Percentiles rank a stretch among this genome's conserved stretches.
Evolutionary conservation across 305 asterid genomes (phyloP).

Genomic region (Fraxinus platypoda): DNA sequence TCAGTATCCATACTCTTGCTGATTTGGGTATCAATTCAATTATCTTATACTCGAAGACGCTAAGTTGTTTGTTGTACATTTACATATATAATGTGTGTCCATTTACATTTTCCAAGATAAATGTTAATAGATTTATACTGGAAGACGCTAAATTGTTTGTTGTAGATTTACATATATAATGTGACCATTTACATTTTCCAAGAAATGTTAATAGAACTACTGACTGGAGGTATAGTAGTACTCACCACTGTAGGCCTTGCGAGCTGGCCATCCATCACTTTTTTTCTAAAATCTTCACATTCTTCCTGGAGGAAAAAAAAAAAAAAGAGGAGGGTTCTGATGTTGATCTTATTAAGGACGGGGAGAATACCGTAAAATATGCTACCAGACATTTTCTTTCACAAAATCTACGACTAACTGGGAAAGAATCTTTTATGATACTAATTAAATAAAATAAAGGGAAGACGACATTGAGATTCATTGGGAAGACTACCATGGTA

Average conservation of each 20-base stretch:
- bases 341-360: not conserved
- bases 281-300: conserved; percentile 45
- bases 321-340: not conserved
- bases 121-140: not conserved
- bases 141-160: conserved; percentile 8
- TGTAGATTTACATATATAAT: not conserved
- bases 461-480: not conserved
- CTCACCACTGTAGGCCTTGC: conserved; percentile 62
- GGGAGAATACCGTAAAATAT: not conserved
- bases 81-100: conserved; percentile 2
- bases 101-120: conserved; percentile 16
- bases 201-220: conserved; percentile 4
- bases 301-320: conserved; percentile 45
- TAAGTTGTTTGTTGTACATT: conserved; percentile 1
- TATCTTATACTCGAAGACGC: not conserved
- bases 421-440: not conserved
- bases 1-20: not conserved
- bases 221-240: conserved; percentile 13
- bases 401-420: not conserved
- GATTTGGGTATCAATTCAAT: not conserved
- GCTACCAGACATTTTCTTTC: not conserved
- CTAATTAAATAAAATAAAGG: not conserved
- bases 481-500: not conserved
- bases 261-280: conserved; percentile 42
- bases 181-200: conserved; percentile 8